Percentiles rank a stretch among this genome's conserved stretches.
phyloP scores from a whole-genome alignment of 768 basidiomycete species.

The Mycena pura region DNA sequence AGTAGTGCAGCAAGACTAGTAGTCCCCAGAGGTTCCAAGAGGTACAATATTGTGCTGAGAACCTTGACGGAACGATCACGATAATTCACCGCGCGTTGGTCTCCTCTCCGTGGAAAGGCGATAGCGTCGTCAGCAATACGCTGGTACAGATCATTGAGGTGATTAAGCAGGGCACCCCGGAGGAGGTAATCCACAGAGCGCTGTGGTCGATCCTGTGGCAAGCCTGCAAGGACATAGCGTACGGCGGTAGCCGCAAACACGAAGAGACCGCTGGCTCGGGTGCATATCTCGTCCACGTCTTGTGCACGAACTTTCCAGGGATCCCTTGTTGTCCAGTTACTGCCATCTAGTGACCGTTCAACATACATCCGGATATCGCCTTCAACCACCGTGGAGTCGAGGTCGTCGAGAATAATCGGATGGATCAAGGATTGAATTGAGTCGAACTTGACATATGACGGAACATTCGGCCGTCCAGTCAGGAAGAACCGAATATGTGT shows the following conservation, averaged over 20 bases:
- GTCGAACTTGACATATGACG: not conserved
- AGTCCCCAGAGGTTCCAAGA: conserved; percentile 2
- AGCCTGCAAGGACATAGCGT: not conserved
- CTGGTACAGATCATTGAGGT: not conserved
- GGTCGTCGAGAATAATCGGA: not conserved
- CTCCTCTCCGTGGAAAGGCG: not conserved
- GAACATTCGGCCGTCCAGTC: not conserved
- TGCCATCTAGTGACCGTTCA: not conserved
- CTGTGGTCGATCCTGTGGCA: not conserved
- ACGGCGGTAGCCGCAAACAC: not conserved
- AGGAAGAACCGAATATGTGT: not conserved
- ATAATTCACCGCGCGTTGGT: not conserved
- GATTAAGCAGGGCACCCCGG: not conserved
- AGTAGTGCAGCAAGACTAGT: not conserved
- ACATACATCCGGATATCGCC: not conserved
- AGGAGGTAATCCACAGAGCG: not conserved
- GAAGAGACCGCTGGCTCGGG: not conserved
- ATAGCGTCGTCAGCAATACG: not conserved
- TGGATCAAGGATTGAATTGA: not conserved
- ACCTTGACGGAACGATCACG: not conserved
- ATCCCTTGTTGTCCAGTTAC: not conserved
- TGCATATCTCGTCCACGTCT: not conserved
- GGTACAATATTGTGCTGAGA: not conserved
- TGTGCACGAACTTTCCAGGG: not conserved
- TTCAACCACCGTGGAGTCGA: not conserved